Percentiles rank a stretch among this genome's conserved stretches.
These are phyloP conservation scores for Ceratorhiza oryzae-sativae DNA, from an alignment of 1,284 basidiomycete species.

Conservation along the genomic window DNA sequence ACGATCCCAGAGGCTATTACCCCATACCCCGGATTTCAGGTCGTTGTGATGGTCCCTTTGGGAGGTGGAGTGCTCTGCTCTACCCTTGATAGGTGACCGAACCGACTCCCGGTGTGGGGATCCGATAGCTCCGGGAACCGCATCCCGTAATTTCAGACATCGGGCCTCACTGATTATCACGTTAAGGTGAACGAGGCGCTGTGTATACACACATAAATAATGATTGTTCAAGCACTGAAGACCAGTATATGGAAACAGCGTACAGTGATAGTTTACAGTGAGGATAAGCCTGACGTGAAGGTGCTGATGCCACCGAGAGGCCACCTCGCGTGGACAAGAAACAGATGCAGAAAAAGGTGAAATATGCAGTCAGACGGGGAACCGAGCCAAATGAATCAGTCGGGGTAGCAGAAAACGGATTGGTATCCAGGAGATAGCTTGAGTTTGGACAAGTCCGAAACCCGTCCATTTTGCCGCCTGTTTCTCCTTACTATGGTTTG, in stretches of 20 bases:
- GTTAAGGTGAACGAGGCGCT: neutral
- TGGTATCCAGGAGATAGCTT: constrained; percentile 32
- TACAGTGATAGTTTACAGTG: constrained; percentile 38
- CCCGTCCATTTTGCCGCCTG: constrained; percentile 32
- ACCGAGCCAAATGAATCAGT: constrained; percentile 19
- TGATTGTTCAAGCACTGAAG: constrained; percentile 22
- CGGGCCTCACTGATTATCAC: neutral
- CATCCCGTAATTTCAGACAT: constrained; percentile 1
- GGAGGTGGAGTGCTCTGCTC: neutral
- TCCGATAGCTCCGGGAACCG: constrained; percentile 33
- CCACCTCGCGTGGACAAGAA: constrained; percentile 7
- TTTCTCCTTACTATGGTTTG: constrained; percentile 11
- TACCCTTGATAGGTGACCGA: constrained; percentile 34
- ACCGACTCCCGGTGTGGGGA: constrained; percentile 32
- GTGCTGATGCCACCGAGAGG: constrained; percentile 19
- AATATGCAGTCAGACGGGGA: neutral
- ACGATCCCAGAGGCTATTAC: constrained; percentile 24
- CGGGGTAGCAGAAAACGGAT: constrained; percentile 23
- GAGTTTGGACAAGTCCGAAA: constrained; percentile 16
- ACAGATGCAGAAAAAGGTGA: constrained; percentile 11
- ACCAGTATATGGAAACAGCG: constrained; percentile 21
- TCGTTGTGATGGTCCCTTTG: constrained; percentile 16
- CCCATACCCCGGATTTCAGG: constrained; percentile 35
- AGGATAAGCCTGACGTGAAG: constrained; percentile 29
- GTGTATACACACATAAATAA: constrained; percentile 28